Evolutionary conservation across 371 early-diverging fungal species (phyloP), one percentile per base, ranked within the genome.

Genomic region (Circinella umbellata): DNA sequence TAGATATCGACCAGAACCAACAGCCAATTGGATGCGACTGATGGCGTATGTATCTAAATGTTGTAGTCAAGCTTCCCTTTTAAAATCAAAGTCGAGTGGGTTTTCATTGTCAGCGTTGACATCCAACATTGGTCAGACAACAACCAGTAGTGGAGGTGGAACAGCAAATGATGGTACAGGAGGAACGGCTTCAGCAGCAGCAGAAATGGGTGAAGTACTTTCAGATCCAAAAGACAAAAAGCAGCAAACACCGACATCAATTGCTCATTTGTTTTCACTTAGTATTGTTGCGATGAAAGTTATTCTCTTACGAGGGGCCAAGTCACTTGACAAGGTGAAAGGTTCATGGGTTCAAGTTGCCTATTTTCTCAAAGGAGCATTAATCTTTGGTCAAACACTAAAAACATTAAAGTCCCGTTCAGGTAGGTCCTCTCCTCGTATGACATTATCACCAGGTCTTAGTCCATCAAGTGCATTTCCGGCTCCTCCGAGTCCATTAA

Each of bases 241-340:
- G 4, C 78, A 81, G 15, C 77, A 82, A 36, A 73, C 77, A 3
- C 77, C 78, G 13, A 70, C 72, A 1, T 51, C 72, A 0, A 66
- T 76, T 18, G 78, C 80, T 17, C 72, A 80, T 8, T 36, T 77
- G 35, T 79, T 80, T 14, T 67, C 85, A 0, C 74, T 86, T 1
- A 80, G 88, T 67, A 86, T 89, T 63, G 79, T 83, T 3, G 87
- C 88, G 0, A 73, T 89, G 63, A 82, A 88, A 57, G 78, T 86
- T n/a, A 85, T 89, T 48, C 66, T 89, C 27, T 79, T 89, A 3
- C 80, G 89, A 5, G 86, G 83, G 13, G 73, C 67, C 53, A 76
- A 55, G 60, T 82, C 78, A 42, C 80, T 79, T 71, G 77, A 83
- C 66, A 81, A 67, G 35, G 69, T 78, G 46, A 80, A 73, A 64